Evolutionary conservation across 495 filamentous ascomycete species (phyloP).

Genomic region (Xylaria cubensis): DNA sequence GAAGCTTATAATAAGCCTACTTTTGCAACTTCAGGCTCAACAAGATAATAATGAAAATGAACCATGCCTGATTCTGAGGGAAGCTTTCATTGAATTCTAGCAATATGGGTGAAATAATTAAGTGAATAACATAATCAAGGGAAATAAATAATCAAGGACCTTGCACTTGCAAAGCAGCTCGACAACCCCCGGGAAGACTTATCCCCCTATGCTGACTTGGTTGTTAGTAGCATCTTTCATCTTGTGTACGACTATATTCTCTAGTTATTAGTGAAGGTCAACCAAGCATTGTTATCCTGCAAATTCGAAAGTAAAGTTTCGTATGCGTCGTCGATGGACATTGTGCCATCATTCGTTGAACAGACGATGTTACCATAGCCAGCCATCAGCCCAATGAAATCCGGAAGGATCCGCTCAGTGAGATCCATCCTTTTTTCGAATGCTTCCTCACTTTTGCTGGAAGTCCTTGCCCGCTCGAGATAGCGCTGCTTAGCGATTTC

Average conservation of each 20-base stretch:
- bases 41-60: neutral
- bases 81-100: neutral
- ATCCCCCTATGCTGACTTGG: neutral
- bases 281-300: neutral
- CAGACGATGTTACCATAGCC: neutral
- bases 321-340: slow-evolving; percentile 10
- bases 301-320: neutral
- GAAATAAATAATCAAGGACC: neutral
- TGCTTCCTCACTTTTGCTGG: neutral
- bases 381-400: slow-evolving; percentile 4
- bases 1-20: no score
- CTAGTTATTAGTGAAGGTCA: neutral
- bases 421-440: neutral
- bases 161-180: neutral
- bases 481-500: slow-evolving; percentile 4
- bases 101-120: neutral
- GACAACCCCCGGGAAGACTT: no score
- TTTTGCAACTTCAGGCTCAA: neutral
- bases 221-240: neutral
- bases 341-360: neutral
- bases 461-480: neutral
- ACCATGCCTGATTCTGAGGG: neutral
- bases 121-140: no score
- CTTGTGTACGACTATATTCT: neutral
- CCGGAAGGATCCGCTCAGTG: neutral